Evolutionary conservation across 2,329 filamentous ascomycete species (phyloP).

Genomic region (Parafenestella ontariensis): DNA sequence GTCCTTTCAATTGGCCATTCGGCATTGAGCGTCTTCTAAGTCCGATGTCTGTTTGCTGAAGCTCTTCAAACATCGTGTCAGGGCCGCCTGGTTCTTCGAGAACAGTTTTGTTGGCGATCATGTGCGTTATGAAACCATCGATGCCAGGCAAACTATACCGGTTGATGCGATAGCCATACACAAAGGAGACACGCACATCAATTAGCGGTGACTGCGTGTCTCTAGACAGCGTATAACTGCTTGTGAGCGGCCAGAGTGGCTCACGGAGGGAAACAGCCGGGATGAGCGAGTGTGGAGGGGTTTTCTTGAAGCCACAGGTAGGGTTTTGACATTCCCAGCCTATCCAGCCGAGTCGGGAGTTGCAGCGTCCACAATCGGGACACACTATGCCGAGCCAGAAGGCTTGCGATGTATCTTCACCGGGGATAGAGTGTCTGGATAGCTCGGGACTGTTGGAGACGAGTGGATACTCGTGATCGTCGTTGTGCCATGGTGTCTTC

Average conservation of each 20-base stretch:
- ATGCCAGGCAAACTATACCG: slow-evolving; percentile 58
- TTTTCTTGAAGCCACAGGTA: slow-evolving; percentile 58
- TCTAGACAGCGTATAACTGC: slow-evolving; percentile 40
- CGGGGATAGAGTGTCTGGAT: slow-evolving; percentile 46
- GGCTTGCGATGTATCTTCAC: slow-evolving; percentile 58
- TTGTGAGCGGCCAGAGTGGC: slow-evolving; percentile 45
- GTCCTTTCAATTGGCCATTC: slow-evolving; percentile 43
- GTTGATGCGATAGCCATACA: slow-evolving; percentile 52
- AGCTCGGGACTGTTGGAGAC: slow-evolving; percentile 27
- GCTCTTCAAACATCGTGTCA: slow-evolving; percentile 64
- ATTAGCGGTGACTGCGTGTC: slow-evolving; percentile 42
- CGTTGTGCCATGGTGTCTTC: slow-evolving; percentile 54
- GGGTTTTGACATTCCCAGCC: slow-evolving; percentile 66
- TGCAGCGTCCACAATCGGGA: slow-evolving; percentile 67
- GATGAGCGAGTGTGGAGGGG: slow-evolving; percentile 39
- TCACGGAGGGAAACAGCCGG: slow-evolving; percentile 40
- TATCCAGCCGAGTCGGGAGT: slow-evolving; percentile 65
- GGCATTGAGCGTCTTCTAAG: slow-evolving; percentile 24
- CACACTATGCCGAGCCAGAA: slow-evolving; percentile 73
- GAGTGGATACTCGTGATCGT: slow-evolving; percentile 49
- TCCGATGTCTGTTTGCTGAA: slow-evolving; percentile 52
- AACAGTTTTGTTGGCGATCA: slow-evolving; percentile 62
- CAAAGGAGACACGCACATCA: slow-evolving; percentile 41
- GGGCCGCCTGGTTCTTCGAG: slow-evolving; percentile 63
- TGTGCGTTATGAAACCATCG: slow-evolving; percentile 59